A percentile compares a stretch with the other conserved stretches of the same genome.
Conservation (phyloP, 495 filamentous ascomycete genomes). For the Rhypophila decipiens region DNA sequence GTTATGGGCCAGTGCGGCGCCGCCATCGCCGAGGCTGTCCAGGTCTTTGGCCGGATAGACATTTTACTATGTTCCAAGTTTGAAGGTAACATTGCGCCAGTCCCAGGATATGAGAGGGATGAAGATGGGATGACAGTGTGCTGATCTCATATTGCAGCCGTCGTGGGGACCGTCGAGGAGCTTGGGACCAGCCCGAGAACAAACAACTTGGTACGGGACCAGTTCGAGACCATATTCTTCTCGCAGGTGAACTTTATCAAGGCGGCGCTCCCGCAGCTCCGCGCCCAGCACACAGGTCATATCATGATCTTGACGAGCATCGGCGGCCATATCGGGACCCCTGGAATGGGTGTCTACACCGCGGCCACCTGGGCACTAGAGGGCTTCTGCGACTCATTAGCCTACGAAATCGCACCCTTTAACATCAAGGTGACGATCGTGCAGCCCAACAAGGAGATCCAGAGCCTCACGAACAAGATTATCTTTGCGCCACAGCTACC, state of each 20-base stretch:
- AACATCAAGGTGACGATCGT: constrained; percentile 94
- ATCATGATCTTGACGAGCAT: constrained; percentile 86
- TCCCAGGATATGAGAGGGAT: too few species aligned
- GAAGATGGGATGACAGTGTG: too few species aligned
- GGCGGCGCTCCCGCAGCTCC: constrained; percentile 72
- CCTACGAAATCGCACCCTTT: constrained; percentile 96
- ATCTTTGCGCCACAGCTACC: constrained; percentile 70
- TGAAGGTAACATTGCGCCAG: too few species aligned
- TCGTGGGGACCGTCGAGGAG: constrained; percentile 90
- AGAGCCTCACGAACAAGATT: constrained; percentile 77
- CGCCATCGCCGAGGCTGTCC: constrained; percentile 77
- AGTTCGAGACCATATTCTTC: constrained; percentile 93
- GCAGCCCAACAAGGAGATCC: constrained; percentile 78
- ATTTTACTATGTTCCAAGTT: constrained; percentile 83
- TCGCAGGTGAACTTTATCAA: constrained; percentile 94
- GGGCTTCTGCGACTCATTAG: constrained; percentile 94
- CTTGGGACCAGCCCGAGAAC: constrained; percentile 66
- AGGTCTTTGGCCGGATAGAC: constrained; percentile 79
- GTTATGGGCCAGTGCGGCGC: constrained; percentile 63
- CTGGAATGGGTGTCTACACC: constrained; percentile 83
- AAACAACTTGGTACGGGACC: constrained; percentile 72
- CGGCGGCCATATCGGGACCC: constrained; percentile 88
- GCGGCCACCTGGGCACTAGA: constrained; percentile 93
- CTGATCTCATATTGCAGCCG: too few species aligned
- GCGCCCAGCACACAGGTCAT: constrained; percentile 74